A percentile compares a stretch with the other conserved stretches of the same genome.
Evolutionary conservation across 768 basidiomycete genomes (phyloP).

Genomic region (Daedalea quercina): DNA sequence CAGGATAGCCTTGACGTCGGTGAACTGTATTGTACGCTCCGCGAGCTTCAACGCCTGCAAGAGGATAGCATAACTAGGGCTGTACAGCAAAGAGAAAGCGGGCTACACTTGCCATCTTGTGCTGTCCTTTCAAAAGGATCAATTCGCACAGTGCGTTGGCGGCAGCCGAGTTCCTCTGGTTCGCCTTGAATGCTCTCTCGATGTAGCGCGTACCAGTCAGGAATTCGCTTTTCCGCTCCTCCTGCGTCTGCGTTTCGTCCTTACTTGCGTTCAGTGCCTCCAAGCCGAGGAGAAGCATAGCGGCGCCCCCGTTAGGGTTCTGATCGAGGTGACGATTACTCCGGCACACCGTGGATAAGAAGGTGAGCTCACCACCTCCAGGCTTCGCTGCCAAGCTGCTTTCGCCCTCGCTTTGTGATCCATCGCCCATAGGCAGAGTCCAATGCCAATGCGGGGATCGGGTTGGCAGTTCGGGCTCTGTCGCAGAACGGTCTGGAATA

Average conservation of each 20-base stretch:
- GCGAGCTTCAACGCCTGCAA: conserved; percentile 82
- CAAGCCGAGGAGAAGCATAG: conserved; percentile 77
- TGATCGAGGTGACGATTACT: conserved; percentile 20
- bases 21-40: conserved; percentile 90
- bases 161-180: conserved; percentile 72
- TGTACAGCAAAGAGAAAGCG: not conserved
- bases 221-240: conserved; percentile 56
- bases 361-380: conserved; percentile 62
- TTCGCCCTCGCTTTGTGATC: conserved; percentile 78
- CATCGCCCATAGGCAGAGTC: conserved; percentile 88
- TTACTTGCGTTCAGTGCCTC: conserved; percentile 86
- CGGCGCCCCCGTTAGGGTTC: conserved; percentile 77
- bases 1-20: conserved; percentile 78
- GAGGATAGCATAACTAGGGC: not conserved
- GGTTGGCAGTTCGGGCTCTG: conserved; percentile 76
- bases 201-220: conserved; percentile 62
- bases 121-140: conserved; percentile 65
- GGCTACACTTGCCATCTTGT: conserved; percentile 41
- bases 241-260: conserved; percentile 52
- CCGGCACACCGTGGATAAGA: not conserved
- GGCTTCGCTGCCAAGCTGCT: conserved; percentile 84
- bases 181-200: conserved; percentile 74
- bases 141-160: conserved; percentile 80
- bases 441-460: conserved; percentile 94
- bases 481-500: conserved; percentile 80